phyloP scores from a whole-genome alignment of 108 stramenopile genomes.

The Cyclostephanos invisitatus region DNA sequence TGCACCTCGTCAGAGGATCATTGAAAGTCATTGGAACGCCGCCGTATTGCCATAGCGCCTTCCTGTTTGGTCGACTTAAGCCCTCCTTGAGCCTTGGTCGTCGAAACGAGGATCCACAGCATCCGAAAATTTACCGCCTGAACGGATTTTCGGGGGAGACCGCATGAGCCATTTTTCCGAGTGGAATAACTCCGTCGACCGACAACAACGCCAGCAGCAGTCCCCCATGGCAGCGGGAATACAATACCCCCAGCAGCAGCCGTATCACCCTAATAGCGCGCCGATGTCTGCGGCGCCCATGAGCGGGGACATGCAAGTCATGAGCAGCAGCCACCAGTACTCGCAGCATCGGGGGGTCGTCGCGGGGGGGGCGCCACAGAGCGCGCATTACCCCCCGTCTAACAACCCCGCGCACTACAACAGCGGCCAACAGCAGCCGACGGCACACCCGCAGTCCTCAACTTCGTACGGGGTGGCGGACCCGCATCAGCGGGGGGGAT shows the following conservation, averaged over 20 bases:
- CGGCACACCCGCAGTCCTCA: neutral
- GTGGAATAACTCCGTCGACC: neutral
- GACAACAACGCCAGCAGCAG: neutral
- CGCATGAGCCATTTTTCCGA: neutral
- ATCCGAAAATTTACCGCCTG: neutral
- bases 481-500: neutral
- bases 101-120: neutral
- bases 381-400: conserved; percentile 10
- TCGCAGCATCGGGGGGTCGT: neutral
- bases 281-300: neutral
- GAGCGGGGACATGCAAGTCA: conserved; percentile 33
- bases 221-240: neutral
- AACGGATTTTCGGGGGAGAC: too few relatives aligned
- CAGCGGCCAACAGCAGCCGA: conserved; percentile 23
- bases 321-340: conserved; percentile 29
- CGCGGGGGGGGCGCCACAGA: neutral
- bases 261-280: neutral
- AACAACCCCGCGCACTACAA: conserved; percentile 22
- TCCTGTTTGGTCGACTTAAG: neutral
- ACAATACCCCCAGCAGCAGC: neutral
- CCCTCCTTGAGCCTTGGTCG: neutral
- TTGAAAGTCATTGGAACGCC: neutral
- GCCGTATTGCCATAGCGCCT: neutral
- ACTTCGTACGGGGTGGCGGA: neutral
- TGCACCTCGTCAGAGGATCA: neutral